These are phyloP conservation scores for Cercophora scortea DNA, from an alignment of 495 filamentous ascomycete species.

Conservation along the genomic window DNA sequence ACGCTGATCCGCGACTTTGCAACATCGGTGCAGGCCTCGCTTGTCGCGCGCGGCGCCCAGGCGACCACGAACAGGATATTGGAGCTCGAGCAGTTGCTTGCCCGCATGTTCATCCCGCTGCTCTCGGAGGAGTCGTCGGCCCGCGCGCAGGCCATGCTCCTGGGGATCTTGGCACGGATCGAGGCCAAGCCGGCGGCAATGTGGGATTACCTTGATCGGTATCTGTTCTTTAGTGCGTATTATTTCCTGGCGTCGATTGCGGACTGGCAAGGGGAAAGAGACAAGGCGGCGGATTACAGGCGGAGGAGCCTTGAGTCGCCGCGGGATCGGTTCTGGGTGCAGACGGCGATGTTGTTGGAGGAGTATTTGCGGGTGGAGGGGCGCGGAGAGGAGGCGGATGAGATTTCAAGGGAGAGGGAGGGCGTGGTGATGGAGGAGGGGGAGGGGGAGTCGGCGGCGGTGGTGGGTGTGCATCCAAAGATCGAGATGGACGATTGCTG, in stretches of 20 bases:
- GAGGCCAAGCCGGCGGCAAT: background rate
- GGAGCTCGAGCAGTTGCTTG: constrained; percentile 18
- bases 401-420: constrained; percentile 7
- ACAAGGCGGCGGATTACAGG: constrained; percentile 5
- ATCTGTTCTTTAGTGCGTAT: constrained; percentile 19
- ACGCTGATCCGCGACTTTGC: constrained; percentile 12
- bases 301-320: constrained; percentile 8
- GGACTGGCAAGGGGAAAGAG: constrained; percentile 8
- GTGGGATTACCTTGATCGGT: constrained; percentile 18
- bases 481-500: too few species aligned
- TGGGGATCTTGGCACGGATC: constrained; percentile 1
- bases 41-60: constrained; percentile 3
- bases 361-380: constrained; percentile 13
- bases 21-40: background rate
- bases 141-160: constrained; percentile 11
- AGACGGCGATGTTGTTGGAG: constrained; percentile 17
- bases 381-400: constrained; percentile 11
- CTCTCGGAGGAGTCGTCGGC: constrained; percentile 7
- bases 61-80: constrained; percentile 15
- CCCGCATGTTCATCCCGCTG: constrained; percentile 23
- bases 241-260: constrained; percentile 21
- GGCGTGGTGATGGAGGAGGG: background rate
- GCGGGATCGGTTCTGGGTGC: constrained; percentile 22
- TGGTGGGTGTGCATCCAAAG: too few species aligned
- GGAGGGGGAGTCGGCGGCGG: too few species aligned